These are phyloP conservation scores for Aurinia saxatilis DNA, from an alignment of 345 rosid genomes.

Conservation along the genomic window DNA sequence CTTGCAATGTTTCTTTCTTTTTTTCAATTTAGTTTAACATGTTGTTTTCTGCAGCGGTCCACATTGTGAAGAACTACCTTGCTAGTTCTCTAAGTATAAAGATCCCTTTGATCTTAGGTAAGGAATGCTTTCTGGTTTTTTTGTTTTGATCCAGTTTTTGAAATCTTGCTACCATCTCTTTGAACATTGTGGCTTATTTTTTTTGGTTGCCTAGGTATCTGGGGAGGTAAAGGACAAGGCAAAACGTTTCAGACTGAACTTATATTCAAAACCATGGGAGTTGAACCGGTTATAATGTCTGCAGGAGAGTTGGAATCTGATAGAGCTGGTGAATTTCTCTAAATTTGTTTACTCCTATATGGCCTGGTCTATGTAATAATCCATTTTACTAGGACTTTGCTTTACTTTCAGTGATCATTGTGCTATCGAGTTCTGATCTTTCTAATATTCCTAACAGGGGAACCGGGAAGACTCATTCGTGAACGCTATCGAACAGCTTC, in stretches of 20 bases:
- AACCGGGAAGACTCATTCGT: conserved; percentile 85
- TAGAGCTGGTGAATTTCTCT: conserved; percentile 59
- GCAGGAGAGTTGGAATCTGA: conserved; percentile 95
- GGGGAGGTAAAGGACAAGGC: conserved; percentile 99
- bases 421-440: background rate
- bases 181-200: background rate
- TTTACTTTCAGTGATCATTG: background rate
- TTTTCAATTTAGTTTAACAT: background rate
- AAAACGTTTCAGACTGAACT: conserved; percentile 95
- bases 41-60: conserved; percentile 47
- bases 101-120: conserved; percentile 89
- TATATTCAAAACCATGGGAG: conserved; percentile 81
- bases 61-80: conserved; percentile 87
- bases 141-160: conserved; percentile 2
- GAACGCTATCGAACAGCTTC: conserved; percentile 97
- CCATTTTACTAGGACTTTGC: background rate
- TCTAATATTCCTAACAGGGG: conserved; percentile 42
- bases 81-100: conserved; percentile 59
- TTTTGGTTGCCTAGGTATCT: conserved; percentile 45
- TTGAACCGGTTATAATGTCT: conserved; percentile 92
- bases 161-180: conserved; percentile 1
- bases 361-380: background rate
- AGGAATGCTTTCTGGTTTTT: background rate
- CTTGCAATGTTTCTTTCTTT: no score
- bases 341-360: background rate